phyloP scores from a whole-genome alignment of 805 yeast species.

The Candida khao-thaluensis region DNA sequence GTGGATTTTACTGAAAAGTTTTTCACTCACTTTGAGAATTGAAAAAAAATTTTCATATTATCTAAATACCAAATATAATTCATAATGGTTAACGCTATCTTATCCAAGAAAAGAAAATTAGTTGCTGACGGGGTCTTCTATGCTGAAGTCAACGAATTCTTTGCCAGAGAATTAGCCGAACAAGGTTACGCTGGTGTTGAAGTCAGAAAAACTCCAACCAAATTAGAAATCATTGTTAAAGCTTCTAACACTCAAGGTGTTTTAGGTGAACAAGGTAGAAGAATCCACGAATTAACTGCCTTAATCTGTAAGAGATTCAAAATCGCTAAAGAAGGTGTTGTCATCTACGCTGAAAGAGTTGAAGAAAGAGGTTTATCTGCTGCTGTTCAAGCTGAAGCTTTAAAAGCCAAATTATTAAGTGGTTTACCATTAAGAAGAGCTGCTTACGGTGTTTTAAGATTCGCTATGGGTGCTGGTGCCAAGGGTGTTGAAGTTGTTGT shows the following conservation, averaged over 20 bases:
- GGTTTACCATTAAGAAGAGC: constrained; percentile 99
- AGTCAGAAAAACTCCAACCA: constrained; percentile 97
- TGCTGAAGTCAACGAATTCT: constrained; percentile 99
- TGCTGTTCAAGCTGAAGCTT: constrained; percentile 99
- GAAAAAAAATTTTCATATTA: constrained; percentile 11
- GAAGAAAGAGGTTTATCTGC: constrained; percentile 99
- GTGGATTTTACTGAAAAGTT: constrained; percentile 11
- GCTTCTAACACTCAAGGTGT: constrained; percentile 99
- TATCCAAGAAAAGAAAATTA: constrained; percentile 96
- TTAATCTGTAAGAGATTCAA: constrained; percentile 98
- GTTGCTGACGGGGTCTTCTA: constrained; percentile 99
- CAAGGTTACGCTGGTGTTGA: constrained; percentile 99
- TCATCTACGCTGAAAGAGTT: constrained; percentile 97
- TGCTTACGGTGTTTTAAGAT: constrained; percentile 99
- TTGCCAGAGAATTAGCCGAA: constrained; percentile 99
- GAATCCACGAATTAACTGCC: constrained; percentile 97
- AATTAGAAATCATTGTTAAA: constrained; percentile 97
- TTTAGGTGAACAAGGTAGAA: constrained; percentile 99
- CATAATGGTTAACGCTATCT: constrained; percentile 47
- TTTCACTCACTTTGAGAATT: constrained; percentile 2
- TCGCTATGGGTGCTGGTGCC: constrained; percentile 99
- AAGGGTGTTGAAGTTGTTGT: constrained; percentile 99
- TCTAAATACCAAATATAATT: no score
- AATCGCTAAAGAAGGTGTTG: constrained; percentile 89
- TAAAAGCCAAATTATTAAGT: constrained; percentile 95